Base-by-base conservation (phyloP, 352 stramenopile species). In the Phytophthora kernoviae region DNA sequence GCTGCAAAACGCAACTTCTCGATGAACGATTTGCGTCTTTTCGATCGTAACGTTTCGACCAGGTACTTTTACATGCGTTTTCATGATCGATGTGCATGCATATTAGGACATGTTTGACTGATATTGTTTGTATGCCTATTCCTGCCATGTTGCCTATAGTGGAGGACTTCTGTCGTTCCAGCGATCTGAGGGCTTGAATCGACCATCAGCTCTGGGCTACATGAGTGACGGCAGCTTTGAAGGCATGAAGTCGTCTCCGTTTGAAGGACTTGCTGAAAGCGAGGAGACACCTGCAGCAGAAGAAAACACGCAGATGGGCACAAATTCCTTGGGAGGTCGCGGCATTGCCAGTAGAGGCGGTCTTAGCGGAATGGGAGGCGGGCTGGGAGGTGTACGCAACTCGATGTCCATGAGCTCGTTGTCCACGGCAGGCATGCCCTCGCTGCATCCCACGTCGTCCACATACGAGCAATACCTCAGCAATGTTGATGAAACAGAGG, bases 391-490 rank as follows among this genome's bases (percentile, higher is more conserved):
- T 34, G 65, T 79, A 18, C 81, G 79, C 36, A 77, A 84, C 58
- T 93, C 84, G 15, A 92, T 95, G 84, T 95, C 86, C 41, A 95
- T 95, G 86, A 93, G 79, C 50, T 84, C 81, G 44, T 68, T 95
- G 27, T 91, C 86, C 32, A 86, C 66, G 17, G 80, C 73, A 14
- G 74, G 69, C 5, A 85, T 77, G 49, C 68, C 61, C 27, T 75
- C 76, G 42, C 63, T 87, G 36, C 71, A 84, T 24, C 71, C 78
- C 18, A 91, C 84, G 32, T 91, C 84, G 30, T 85, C 84, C 22
- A 93, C 86, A 10, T 95, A 93, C 61, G 86, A 93, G 62, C 84
- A 93, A 52, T 95, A 95, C 56, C 86, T 95, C 39, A 93, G 79
- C 70, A 92, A 93, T 70, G 89, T 95, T 58, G 79, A 90, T 58